Evolutionary conservation across 164 flowering plant genomes (phyloP), one percentile per base, ranked within the genome.

Genomic region (Piper betle): DNA sequence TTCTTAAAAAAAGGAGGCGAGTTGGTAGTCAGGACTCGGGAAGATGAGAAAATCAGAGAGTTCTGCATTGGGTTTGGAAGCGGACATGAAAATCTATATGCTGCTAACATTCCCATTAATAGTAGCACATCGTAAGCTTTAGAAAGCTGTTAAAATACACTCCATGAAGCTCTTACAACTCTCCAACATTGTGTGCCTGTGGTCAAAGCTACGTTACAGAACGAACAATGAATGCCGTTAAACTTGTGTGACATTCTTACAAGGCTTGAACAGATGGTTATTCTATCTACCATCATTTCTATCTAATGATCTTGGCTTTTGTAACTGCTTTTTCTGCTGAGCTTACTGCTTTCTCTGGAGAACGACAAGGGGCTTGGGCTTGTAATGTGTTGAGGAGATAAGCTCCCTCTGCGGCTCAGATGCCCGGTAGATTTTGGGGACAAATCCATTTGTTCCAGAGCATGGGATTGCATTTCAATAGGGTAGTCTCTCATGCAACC

Each of bases 401-500:
- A 58, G 18, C 57, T 48, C 25, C 55, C 53, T 19, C 59, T 39
- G 57, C 43, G 39, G 60, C 71, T 42, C 66, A 70, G 67, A 33
- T 57, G 46, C 20, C 72, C 59, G 5, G 64, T 69, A 59, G 81
- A 72, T 75, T 84, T 81, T 41, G 96, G 96, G 56, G 93, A 88
- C 74, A 88, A 66, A 64, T 79, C 76, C 39, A 86, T 84, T 61
- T 83, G 74, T 79, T 86, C 93, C 57, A 88, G 58, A 19, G 86
- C 93, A 12, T 73, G 75, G 40, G 68, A 61, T 55, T 85, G 96
- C 52, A 86, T 84, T 68, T 80, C 81, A 0, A 84, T 70, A 1
- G 96, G 96, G 62, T 83, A 81, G 66, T 88, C 93, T 68, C 91
- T 72, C 52, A 88, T 84, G 63, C 91, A 88, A 18, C 93, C 82